Evolutionary conservation across 345 rosid genomes (phyloP).

Genomic region (Sonneratia alba): DNA sequence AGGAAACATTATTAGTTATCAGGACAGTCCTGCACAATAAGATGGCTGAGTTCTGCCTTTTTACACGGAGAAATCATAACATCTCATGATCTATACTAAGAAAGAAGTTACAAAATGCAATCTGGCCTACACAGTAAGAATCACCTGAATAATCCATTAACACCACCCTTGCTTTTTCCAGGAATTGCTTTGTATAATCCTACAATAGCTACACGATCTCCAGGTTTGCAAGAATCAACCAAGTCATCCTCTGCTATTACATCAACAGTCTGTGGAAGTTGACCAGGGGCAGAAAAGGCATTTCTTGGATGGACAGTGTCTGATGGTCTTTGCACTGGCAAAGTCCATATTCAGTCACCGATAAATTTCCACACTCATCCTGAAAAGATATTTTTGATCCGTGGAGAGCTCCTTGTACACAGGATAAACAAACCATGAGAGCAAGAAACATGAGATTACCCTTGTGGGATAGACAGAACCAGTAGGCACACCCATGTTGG

Average conservation of each 20-base stretch:
- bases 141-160: slow-evolving; percentile 96
- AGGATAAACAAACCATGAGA: background rate
- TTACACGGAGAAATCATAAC: background rate
- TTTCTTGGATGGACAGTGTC: slow-evolving; percentile 95
- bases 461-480: slow-evolving; percentile 97
- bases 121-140: background rate
- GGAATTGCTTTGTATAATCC: slow-evolving; percentile 95
- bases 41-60: slow-evolving; percentile 7
- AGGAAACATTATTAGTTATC: slow-evolving; percentile 74
- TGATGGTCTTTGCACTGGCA: slow-evolving; percentile 97
- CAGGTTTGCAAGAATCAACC: slow-evolving; percentile 96
- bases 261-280: slow-evolving; percentile 95
- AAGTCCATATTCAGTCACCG: slow-evolving; percentile 93
- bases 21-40: slow-evolving; percentile 67
- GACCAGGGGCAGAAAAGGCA: slow-evolving; percentile 99
- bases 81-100: background rate
- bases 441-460: slow-evolving; percentile 39
- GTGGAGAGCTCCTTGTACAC: slow-evolving; percentile 6
- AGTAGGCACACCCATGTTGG: slow-evolving; percentile 80
- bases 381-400: slow-evolving; percentile 24
- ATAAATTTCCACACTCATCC: slow-evolving; percentile 83
- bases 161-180: slow-evolving; percentile 90
- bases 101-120: background rate
- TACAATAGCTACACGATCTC: slow-evolving; percentile 88
- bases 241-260: slow-evolving; percentile 90